Base-by-base conservation (phyloP, 805 yeast species). In the Osmozyma mogii region DNA sequence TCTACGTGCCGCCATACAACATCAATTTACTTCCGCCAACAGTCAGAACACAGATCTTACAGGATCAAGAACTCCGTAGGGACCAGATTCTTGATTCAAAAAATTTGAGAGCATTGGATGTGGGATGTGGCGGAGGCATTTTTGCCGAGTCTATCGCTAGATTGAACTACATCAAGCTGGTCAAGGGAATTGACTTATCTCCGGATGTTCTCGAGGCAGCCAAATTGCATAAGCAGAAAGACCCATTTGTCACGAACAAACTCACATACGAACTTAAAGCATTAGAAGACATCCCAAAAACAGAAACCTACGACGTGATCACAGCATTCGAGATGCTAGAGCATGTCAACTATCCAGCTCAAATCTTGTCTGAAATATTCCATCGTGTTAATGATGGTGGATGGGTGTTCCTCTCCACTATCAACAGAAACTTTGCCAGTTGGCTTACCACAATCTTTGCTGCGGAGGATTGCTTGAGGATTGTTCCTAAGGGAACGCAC, bases 121-220 rank as follows among this genome's bases (percentile, higher is more conserved):
- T 92, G 30, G 99, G 99, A 1, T 92, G 98, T 53, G 99, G 99
- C 12, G 99, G 98, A n/a, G 99, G 23, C 0, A 78, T 92, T 15
- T 59, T 92, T 12, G 64, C 88, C 4, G 99, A 92, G 50, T 78
- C 89, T 0, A 54, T 92, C 48, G 96, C 95, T 0, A 64, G 99
- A 41, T 57, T 83, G 43, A 69, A 70, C 4, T 70, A 70, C 35
- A 73, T 84, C 4, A 50, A 64, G 8, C 49, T 60, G 1, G 96
- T 92, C 4, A 66, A 61, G 28, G 99, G 95, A 2, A 72, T 89
- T 25, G 99, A 92, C 55, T 65, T 89, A 46, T 82, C 96, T 0
- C 66, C 70, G 0, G 94, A 85, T 24, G 95, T 88, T 6, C 49
- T 92, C 11, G 70, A 69, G 30, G 92, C 87, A 3, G 98, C 98